Conservation (phyloP, 306 rosid genomes). For the Acacia acuminata region DNA sequence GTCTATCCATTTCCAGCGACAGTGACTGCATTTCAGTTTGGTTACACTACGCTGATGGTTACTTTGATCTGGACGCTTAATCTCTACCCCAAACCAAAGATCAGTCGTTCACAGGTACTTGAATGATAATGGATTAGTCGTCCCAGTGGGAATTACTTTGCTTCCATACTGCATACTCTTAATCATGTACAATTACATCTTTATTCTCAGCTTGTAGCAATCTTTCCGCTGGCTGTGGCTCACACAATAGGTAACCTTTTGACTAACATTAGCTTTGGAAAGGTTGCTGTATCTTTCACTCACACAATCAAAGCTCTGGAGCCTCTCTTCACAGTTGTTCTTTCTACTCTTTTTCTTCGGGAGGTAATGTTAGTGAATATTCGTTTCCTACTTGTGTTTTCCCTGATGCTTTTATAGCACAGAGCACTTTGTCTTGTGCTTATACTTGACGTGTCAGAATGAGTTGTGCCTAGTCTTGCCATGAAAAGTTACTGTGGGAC, state of each 20-base stretch:
- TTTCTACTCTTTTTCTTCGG: slow-evolving; percentile 59
- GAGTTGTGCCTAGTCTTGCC: background rate
- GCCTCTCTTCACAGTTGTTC: slow-evolving; percentile 74
- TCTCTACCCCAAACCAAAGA: slow-evolving; percentile 57
- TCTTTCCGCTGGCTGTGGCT: slow-evolving; percentile 64
- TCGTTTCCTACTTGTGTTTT: background rate
- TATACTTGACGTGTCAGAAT: background rate
- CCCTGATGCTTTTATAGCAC: background rate
- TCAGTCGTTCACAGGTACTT: slow-evolving; percentile 60
- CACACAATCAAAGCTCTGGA: slow-evolving; percentile 86
- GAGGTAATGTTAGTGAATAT: slow-evolving; percentile 49
- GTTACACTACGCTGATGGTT: slow-evolving; percentile 52
- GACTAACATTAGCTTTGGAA: slow-evolving; percentile 75
- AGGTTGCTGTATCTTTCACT: slow-evolving; percentile 80
- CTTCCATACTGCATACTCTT: slow-evolving; percentile 1
- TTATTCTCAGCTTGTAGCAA: slow-evolving; percentile 47
- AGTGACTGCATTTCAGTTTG: slow-evolving; percentile 65
- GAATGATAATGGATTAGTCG: slow-evolving; percentile 13
- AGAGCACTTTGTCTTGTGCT: background rate
- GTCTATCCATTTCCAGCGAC: slow-evolving; percentile 91
- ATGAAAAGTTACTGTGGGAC: background rate
- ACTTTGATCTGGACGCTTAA: slow-evolving; percentile 63
- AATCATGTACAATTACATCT: background rate
- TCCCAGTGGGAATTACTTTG: slow-evolving; percentile 3
- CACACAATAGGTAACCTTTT: slow-evolving; percentile 74